These are phyloP conservation scores for Craterostigma plantagineum DNA, from an alignment of 257 asterid species.

Conservation along the genomic window DNA sequence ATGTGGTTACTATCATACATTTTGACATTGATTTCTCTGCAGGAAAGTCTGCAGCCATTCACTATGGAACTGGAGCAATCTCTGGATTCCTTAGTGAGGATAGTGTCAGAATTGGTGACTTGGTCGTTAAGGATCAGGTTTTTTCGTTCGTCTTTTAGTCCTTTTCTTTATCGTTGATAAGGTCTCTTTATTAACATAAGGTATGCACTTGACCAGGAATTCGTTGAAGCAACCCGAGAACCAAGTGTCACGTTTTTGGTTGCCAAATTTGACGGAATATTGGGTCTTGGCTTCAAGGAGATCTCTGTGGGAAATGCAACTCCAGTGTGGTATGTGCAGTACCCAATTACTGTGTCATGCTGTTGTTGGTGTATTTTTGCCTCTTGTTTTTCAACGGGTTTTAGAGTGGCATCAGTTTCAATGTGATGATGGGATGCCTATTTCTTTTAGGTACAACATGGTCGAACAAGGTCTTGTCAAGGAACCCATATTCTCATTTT, in stretches of 20 bases:
- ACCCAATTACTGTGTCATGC: background rate
- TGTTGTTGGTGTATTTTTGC: too few relatives aligned
- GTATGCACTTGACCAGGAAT: constrained; percentile 29
- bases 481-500: constrained; percentile 89
- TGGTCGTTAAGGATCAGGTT: constrained; percentile 66
- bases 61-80: constrained; percentile 86
- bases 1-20: too few relatives aligned
- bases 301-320: constrained; percentile 82
- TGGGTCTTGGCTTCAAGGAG: constrained; percentile 91
- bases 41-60: constrained; percentile 90
- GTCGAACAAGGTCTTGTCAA: constrained; percentile 73
- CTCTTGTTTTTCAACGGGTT: too few relatives aligned
- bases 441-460: constrained; percentile 67
- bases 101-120: constrained; percentile 58
- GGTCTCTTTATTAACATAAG: constrained; percentile 4
- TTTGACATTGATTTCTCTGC: background rate
- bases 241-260: constrained; percentile 81
- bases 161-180: background rate
- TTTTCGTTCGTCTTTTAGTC: constrained; percentile 3
- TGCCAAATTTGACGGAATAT: constrained; percentile 89
- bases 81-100: constrained; percentile 88
- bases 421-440: background rate
- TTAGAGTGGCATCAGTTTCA: too few relatives aligned
- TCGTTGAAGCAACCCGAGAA: constrained; percentile 85
- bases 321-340: constrained; percentile 53